Percentiles rank a stretch among this genome's conserved stretches.
Evolutionary conservation across 148 eudicot species (phyloP).

Genomic region (Rhododendron henanense): DNA sequence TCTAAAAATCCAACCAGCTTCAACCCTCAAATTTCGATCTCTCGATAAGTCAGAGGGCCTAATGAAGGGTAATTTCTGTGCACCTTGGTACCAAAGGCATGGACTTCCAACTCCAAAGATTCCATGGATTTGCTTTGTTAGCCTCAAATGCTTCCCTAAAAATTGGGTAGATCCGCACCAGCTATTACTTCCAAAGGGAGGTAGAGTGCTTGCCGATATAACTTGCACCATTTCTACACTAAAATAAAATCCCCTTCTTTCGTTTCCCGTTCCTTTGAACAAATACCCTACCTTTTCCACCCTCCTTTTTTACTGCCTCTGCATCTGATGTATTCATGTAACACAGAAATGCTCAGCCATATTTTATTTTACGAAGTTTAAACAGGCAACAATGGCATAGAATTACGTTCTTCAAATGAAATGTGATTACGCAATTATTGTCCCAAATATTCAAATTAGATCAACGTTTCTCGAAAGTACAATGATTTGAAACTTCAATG

Average conservation of each 20-base stretch:
- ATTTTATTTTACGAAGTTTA: not conserved
- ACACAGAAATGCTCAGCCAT: slow-evolving; percentile 2
- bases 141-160: slow-evolving; percentile 29
- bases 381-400: not conserved
- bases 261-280: not conserved
- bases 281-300: slow-evolving; percentile 7
- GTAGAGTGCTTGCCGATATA: slow-evolving; percentile 47
- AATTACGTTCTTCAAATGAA: not conserved
- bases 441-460: not conserved
- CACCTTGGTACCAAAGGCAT: slow-evolving; percentile 29
- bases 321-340: slow-evolving; percentile 9
- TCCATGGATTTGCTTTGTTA: slow-evolving; percentile 26
- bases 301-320: not conserved
- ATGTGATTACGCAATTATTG: not conserved
- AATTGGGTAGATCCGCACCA: slow-evolving; percentile 38
- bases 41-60: slow-evolving; percentile 26
- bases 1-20: slow-evolving; percentile 81
- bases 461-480: not conserved
- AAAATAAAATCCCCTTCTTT: not conserved
- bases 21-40: slow-evolving; percentile 37
- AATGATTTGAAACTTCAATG: not conserved
- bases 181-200: slow-evolving; percentile 47
- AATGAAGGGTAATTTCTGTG: slow-evolving; percentile 27
- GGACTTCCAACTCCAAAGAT: slow-evolving; percentile 31
- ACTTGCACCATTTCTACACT: slow-evolving; percentile 32